These are phyloP conservation scores for Albifimbria verrucaria DNA, from an alignment of 2,329 filamentous ascomycete species.

Conservation along the genomic window DNA sequence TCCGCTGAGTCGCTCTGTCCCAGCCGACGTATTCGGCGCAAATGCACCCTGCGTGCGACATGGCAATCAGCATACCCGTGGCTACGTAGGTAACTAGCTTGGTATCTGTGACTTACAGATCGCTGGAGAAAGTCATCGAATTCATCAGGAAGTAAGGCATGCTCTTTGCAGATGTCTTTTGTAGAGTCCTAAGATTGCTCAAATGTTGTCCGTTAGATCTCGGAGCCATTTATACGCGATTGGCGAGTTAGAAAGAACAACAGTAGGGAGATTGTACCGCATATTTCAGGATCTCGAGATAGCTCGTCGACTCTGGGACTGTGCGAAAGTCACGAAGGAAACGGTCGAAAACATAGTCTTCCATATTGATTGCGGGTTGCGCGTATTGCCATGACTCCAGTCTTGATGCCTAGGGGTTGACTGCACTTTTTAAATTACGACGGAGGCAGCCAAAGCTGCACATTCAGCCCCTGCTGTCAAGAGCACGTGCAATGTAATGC, in stretches of 20 bases:
- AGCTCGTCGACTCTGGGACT: slow-evolving; percentile 50
- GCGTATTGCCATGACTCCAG: no score
- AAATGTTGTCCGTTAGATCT: not conserved
- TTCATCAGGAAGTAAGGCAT: slow-evolving; percentile 48
- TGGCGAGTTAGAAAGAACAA: no score
- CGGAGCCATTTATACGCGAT: no score
- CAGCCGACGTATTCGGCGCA: slow-evolving; percentile 38
- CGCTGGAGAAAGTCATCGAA: slow-evolving; percentile 55
- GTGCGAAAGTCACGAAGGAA: slow-evolving; percentile 45
- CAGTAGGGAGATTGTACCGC: slow-evolving; percentile 34
- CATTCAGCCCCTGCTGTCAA: no score
- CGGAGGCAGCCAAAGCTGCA: no score
- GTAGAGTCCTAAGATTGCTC: slow-evolving; percentile 41
- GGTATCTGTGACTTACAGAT: slow-evolving; percentile 36
- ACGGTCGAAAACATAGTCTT: slow-evolving; percentile 54
- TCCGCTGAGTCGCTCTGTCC: slow-evolving; percentile 44
- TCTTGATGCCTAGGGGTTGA: no score
- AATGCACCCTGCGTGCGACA: slow-evolving; percentile 45
- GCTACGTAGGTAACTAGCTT: not conserved
- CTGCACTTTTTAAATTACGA: no score
- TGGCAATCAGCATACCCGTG: not conserved
- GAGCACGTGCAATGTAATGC: no score
- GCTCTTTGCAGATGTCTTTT: slow-evolving; percentile 48
- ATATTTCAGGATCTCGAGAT: slow-evolving; percentile 58
- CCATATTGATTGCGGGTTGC: slow-evolving; percentile 44